Evolutionary conservation across 495 filamentous ascomycete species (phyloP).

Genomic region (Aspergillus leporis): DNA sequence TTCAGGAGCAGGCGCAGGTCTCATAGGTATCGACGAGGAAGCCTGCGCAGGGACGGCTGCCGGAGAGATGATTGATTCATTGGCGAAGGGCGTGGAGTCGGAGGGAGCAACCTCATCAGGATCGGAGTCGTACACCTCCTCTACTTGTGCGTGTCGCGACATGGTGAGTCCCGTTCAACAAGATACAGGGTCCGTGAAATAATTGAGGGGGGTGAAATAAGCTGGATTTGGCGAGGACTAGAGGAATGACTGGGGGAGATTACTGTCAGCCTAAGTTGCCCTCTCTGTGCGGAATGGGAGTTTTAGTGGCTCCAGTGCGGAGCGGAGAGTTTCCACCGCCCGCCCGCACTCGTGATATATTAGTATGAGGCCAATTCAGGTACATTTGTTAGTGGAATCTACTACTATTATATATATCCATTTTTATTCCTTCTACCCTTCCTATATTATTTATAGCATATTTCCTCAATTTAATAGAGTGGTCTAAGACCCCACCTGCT

Average conservation of each 20-base stretch:
- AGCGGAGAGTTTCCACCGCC: conserved; percentile 1
- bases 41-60: conserved; percentile 30
- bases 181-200: conserved; percentile 4
- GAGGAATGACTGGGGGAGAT: neutral
- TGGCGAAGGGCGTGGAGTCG: conserved; percentile 56
- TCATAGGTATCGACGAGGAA: conserved; percentile 40
- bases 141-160: conserved; percentile 79
- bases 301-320: conserved; percentile 17
- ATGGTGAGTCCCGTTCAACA: conserved; percentile 46
- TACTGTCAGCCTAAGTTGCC: conserved; percentile 17
- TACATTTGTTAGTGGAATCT: too few relatives aligned
- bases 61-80: conserved; percentile 42
- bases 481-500: too few relatives aligned
- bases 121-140: conserved; percentile 85
- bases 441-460: too few relatives aligned
- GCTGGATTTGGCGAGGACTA: conserved; percentile 10
- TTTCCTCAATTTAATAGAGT: too few relatives aligned
- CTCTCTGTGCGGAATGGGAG: conserved; percentile 27
- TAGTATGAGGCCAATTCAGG: too few relatives aligned
- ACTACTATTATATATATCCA: too few relatives aligned
- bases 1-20: conserved; percentile 31
- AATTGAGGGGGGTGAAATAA: conserved; percentile 9
- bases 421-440: too few relatives aligned
- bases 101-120: conserved; percentile 74
- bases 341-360: neutral